Conservation (phyloP, 2,329 filamentous ascomycete species). For the Aspergillus phoenicis region DNA sequence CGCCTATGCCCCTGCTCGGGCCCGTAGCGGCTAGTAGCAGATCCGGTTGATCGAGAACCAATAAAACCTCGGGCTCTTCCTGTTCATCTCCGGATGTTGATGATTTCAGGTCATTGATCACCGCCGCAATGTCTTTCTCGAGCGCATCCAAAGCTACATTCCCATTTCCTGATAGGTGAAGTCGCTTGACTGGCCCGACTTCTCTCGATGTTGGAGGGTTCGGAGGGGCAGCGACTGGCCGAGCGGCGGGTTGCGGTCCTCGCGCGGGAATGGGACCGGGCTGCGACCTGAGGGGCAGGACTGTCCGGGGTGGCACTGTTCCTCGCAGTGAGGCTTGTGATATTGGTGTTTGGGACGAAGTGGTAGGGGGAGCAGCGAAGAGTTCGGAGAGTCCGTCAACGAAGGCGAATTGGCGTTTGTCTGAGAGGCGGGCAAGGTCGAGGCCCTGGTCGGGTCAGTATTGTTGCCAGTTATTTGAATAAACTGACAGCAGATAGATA, state of each 20-base stretch:
- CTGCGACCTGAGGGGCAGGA: conserved; percentile 32
- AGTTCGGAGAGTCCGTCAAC: conserved; percentile 72
- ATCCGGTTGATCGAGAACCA: conserved; percentile 69
- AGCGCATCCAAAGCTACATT: conserved; percentile 34
- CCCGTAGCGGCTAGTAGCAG: conserved; percentile 63
- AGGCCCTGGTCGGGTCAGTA: conserved; percentile 57
- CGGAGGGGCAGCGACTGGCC: conserved; percentile 10
- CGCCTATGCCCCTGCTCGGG: conserved; percentile 46
- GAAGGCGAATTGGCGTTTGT: conserved; percentile 66
- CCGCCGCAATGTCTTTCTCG: conserved; percentile 38
- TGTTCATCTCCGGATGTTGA: conserved; percentile 24
- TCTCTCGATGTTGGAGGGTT: conserved; percentile 21
- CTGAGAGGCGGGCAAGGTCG: conserved; percentile 65
- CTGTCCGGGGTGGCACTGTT: conserved; percentile 23
- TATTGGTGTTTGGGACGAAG: conserved; percentile 16
- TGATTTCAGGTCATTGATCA: conserved; percentile 34
- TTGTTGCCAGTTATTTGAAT: not conserved
- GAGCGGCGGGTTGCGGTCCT: conserved; percentile 19
- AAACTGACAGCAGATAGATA: not conserved
- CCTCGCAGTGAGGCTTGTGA: conserved; percentile 16
- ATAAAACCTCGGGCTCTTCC: conserved; percentile 47
- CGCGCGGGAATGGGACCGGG: conserved; percentile 28
- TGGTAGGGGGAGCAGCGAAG: conserved; percentile 42
- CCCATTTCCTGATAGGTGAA: conserved; percentile 35
- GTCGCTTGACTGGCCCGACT: conserved; percentile 27